Base-by-base conservation (phyloP, 441 rosid genomes). In the Erysimum cheiri region DNA sequence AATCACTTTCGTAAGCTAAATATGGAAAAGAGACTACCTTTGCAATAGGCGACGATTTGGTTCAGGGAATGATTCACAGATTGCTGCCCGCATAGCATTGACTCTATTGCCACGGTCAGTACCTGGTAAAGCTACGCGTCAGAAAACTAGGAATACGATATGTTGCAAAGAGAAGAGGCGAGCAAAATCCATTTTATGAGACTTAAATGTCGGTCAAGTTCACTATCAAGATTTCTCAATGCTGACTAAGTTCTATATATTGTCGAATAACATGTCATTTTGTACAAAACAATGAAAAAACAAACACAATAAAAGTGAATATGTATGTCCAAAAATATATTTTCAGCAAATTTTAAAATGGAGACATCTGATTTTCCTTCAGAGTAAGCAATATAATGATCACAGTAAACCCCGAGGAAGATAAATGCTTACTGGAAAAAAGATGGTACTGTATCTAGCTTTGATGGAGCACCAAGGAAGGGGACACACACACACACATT, bases 1-100 rank as follows among this genome's bases (percentile, higher is more conserved):
- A 17, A 71, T 47, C 13, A 70, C 28, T 52, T 67, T 46, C 50
- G 4, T 62, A 46, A 44, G 26, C 28, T 48, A 61, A 69, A 54
- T 9, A 26, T 50, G 57, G 35, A 59, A 44, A 43, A 71, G 66
- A 44, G 58, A 41, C 58, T 78, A 96, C 99, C 99, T 96, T 70
- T 96, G 94, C 85, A 96, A 76, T 67, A 96, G 81, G 77, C 86
- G 92, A n/a, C 99, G 98, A 70, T 96, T 96, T 76, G 99, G 99
- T 85, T 96, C 99, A 55, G 99, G 99, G 77, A 96, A 96, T 52
- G 96, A 85, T 80, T 93, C 99, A 57, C 88, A 83, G 73, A 96
- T 89, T 70, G 99, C 97, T 69, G 77, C 75, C 58, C 96, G 88
- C 90, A 93, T 91, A 77, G 94, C 87, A 82, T 81, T 83, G 69